Evolutionary conservation across 352 stramenopile species (phyloP).

Genomic region (Globisporangium iwayamae): DNA sequence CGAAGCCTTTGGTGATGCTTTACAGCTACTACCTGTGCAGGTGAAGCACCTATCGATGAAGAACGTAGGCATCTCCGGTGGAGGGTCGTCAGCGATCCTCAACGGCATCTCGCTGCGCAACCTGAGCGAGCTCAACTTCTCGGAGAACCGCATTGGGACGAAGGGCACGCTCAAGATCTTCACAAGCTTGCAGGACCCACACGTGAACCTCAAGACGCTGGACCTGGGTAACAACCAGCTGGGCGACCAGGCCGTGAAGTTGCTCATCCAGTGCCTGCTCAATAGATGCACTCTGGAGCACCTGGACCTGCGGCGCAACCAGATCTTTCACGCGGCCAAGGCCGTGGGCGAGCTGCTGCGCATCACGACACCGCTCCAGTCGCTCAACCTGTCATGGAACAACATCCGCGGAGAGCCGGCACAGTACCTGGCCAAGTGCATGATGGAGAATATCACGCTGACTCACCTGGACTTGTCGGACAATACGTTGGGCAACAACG

Average conservation of each 20-base stretch:
- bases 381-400: slow-evolving; percentile 73
- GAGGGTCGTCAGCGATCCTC: slow-evolving; percentile 54
- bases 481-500: slow-evolving; percentile 69
- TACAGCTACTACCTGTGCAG: slow-evolving; percentile 50
- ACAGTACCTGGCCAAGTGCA: slow-evolving; percentile 53
- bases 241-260: slow-evolving; percentile 53
- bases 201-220: slow-evolving; percentile 56
- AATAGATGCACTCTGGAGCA: slow-evolving; percentile 67
- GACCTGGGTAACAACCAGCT: slow-evolving; percentile 72
- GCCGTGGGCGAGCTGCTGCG: slow-evolving; percentile 57
- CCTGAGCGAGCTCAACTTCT: slow-evolving; percentile 63
- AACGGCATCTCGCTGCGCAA: slow-evolving; percentile 44
- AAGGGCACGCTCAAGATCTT: slow-evolving; percentile 60
- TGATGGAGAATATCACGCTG: slow-evolving; percentile 73
- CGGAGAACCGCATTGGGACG: slow-evolving; percentile 55
- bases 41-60: slow-evolving; percentile 70
- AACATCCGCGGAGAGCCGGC: slow-evolving; percentile 68
- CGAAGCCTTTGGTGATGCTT: slow-evolving; percentile 52
- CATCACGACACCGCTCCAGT: slow-evolving; percentile 50
- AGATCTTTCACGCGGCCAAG: slow-evolving; percentile 61
- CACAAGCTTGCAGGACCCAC: slow-evolving; percentile 45
- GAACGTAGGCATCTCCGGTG: slow-evolving; percentile 59
- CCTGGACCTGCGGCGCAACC: slow-evolving; percentile 55
- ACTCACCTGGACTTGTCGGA: slow-evolving; percentile 62
- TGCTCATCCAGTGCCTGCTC: slow-evolving; percentile 56